Base-by-base conservation (phyloP, 768 basidiomycete genomes). In the Piloderma croceum region DNA sequence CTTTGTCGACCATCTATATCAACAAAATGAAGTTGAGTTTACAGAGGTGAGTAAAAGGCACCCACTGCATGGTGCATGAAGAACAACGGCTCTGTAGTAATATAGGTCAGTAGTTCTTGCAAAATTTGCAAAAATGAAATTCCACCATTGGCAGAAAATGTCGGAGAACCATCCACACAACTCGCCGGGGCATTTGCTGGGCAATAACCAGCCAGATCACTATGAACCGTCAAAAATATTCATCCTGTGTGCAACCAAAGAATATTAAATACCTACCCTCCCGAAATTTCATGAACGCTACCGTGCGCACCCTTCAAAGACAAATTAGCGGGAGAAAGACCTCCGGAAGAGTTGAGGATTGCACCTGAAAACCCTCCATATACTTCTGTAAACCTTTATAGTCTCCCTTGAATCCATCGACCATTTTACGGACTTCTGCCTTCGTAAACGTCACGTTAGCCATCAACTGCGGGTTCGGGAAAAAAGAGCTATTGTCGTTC, bases 1-100 rank as follows among this genome's bases (percentile, higher is more conserved):
- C 31, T 24, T 43, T 43, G 24, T 39, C 42, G 18, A 43, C 31
- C 42, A 43, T 43, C 52, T 51, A 35, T 31, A 39, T 38, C 12
- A 32, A 3, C 39, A 31, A 36, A 25, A 36, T 24, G 27, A 3
- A 23, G 22, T 11, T 9, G 17, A 5, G 12, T 11, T 21, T 31
- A 34, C 32, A 19, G 18, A 17, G 23, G 21, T 35, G 6, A 33
- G 17, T n/a, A 40, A 24, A 15, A 25, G 24, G 20, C 7, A 31
- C 56, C 38, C 36, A 64, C 64, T 1, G 55, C 58, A 40, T 64
- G 64, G 49, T 64, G 62, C 31, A 63, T 27, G 47, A 48, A 65
- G 49, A 65, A 64, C 15, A 65, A 41, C 3, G 64, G 62, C 5
- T 64, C 62, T 65, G 31, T 2, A 32, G n/a, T n/a, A n/a, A 21